Percentiles rank a stretch among this genome's conserved stretches.
phyloP scores from a whole-genome alignment of 495 filamentous ascomycete species.

The Lophiostoma macrostomum region DNA sequence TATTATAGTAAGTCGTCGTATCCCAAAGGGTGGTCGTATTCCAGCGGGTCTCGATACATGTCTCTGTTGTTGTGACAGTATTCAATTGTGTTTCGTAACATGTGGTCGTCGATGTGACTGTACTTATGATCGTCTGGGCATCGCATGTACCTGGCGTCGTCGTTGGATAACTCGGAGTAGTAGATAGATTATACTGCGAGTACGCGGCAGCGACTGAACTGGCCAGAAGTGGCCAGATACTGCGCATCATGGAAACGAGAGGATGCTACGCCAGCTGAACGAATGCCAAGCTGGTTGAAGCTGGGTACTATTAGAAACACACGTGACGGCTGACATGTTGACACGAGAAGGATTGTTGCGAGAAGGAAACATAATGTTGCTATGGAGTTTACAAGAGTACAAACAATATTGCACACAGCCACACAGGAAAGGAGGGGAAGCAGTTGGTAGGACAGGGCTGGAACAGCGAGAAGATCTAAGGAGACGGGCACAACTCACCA shows the following conservation, averaged over 20 bases:
- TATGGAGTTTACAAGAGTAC: slow-evolving; percentile 6
- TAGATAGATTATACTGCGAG: slow-evolving; percentile 11
- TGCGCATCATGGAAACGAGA: slow-evolving; percentile 27
- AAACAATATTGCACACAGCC: background rate
- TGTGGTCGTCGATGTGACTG: background rate
- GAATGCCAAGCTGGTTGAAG: slow-evolving; percentile 17
- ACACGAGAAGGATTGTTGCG: background rate
- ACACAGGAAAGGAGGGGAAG: background rate
- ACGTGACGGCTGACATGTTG: slow-evolving; percentile 12
- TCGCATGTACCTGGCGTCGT: too few species aligned
- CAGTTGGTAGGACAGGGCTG: background rate
- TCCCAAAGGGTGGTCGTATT: slow-evolving; percentile 17
- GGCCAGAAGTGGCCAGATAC: slow-evolving; percentile 19
- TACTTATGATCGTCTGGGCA: too few species aligned
- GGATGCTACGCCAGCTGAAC: slow-evolving; percentile 24
- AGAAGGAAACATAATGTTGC: slow-evolving; percentile 2
- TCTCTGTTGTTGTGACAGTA: background rate
- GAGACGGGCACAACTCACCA: slow-evolving; percentile 16
- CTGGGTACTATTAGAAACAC: slow-evolving; percentile 13
- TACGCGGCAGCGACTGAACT: slow-evolving; percentile 5
- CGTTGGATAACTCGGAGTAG: background rate
- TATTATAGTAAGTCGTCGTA: slow-evolving; percentile 8
- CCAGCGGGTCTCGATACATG: background rate
- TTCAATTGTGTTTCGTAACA: slow-evolving; percentile 7
- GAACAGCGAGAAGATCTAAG: background rate